Base-by-base conservation (phyloP, 495 filamentous ascomycete species). In the Hypoxylon trugodes region DNA sequence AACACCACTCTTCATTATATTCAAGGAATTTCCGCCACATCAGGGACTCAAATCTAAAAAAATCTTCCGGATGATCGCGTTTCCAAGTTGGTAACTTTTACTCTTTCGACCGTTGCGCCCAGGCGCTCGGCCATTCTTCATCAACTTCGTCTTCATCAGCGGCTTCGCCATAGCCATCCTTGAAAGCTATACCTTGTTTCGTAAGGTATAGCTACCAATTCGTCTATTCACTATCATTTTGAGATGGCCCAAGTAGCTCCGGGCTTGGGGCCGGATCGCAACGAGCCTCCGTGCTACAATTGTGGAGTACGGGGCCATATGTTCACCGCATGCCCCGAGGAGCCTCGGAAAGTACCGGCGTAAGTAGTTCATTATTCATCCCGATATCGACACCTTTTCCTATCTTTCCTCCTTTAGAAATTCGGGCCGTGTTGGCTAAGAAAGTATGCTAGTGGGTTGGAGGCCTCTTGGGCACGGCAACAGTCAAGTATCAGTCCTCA, bases 291-390 rank as follows among this genome's bases (percentile, higher is more conserved):
- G 15, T 85, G 82, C 56, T 84, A 83, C 60, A 84, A 83, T 60
- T 85, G 82, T 58, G 79, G 80, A 15, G 58, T 57, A 13, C 71
- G 69, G 21, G 79, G 77, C 22, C 83, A 85, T 54, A 79, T 80
- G 72, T 65, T 80, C 9, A 59, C 77, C 13, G 79, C 78, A 48
- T 85, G 82, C 62, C 82, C 82, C 6, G 77, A 84, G 67, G 73
- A 77, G 24, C 75, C 73, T 16, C 57, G 84, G 52, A 66, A 74
- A 52, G 74, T 79, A 26, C 84, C 86, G 66, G 84, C 77, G 88
- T 90, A 78, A 82, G 88, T 85, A 41, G 32, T 55, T 13, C 6
- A 26, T 43, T 36, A 54, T 47, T 36, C 22, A 28, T 35, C 42
- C 57, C 36, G 9, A 16, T 59, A 22, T 10, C 16, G 48, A 18